Conservation (phyloP, 306 rosid genomes). For the Phaseolus lunatus region DNA sequence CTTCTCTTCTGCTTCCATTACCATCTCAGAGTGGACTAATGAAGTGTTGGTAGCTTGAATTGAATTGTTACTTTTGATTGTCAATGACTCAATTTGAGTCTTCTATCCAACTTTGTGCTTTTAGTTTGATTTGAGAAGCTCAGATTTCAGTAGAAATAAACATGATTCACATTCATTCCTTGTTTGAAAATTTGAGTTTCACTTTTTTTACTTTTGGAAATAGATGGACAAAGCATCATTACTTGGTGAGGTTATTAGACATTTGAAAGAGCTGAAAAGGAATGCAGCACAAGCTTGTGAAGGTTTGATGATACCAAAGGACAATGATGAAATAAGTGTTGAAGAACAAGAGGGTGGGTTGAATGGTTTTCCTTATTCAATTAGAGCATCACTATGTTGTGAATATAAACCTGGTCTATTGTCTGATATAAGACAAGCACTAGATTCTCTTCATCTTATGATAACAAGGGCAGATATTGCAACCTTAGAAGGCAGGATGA, state of each 20-base stretch:
- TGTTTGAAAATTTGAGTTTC: conserved; percentile 20
- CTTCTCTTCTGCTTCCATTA: conserved; percentile 2
- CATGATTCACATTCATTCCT: neutral
- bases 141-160: neutral
- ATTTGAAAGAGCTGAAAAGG: conserved; percentile 67
- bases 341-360: conserved; percentile 62
- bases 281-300: conserved; percentile 64
- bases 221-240: conserved; percentile 89
- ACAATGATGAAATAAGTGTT: conserved; percentile 71
- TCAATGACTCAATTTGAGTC: conserved; percentile 2
- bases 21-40: neutral
- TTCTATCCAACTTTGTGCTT: neutral
- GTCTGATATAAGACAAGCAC: conserved; percentile 66
- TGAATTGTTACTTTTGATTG: neutral
- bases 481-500: conserved; percentile 73
- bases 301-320: conserved; percentile 63
- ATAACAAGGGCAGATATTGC: conserved; percentile 66
- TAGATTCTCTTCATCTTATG: conserved; percentile 64
- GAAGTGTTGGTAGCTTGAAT: neutral
- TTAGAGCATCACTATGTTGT: conserved; percentile 71
- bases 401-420: conserved; percentile 72
- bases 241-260: conserved; percentile 67
- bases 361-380: conserved; percentile 59
- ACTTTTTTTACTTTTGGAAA: conserved; percentile 7
- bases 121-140: conserved; percentile 16